Percentiles rank a stretch among this genome's conserved stretches.
These are phyloP conservation scores for Verticillium zaregamsianum DNA, from an alignment of 2,329 filamentous ascomycete species.

Conservation along the genomic window DNA sequence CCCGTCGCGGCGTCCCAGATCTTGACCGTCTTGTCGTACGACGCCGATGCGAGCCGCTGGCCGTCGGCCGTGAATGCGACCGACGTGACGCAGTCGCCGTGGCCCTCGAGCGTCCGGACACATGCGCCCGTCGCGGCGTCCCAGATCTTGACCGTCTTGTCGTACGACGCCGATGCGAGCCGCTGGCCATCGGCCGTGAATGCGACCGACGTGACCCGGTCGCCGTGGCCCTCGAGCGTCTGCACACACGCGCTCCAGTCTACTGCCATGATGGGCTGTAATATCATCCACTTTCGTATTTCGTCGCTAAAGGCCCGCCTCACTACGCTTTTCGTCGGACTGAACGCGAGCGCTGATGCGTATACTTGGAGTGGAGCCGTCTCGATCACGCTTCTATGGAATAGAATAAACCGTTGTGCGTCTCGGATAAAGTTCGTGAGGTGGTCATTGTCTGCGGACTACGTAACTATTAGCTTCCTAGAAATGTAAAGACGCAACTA, in stretches of 20 bases:
- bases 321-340: constrained; percentile 18
- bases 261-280: neutral
- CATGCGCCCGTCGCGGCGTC: too few relatives aligned
- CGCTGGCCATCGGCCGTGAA: constrained; percentile 9
- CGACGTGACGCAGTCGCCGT: too few relatives aligned
- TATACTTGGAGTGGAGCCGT: constrained; percentile 27
- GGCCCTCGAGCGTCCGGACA: too few relatives aligned
- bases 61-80: too few relatives aligned
- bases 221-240: constrained; percentile 14
- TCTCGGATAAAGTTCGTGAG: constrained; percentile 16
- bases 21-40: too few relatives aligned
- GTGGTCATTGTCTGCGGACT: constrained; percentile 3
- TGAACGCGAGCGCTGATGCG: constrained; percentile 25
- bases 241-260: constrained; percentile 6
- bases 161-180: neutral
- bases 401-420: constrained; percentile 22
- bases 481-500: neutral
- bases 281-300: constrained; percentile 16
- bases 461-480: constrained; percentile 5
- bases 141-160: neutral
- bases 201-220: constrained; percentile 6
- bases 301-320: constrained; percentile 6
- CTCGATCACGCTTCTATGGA: constrained; percentile 19
- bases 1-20: too few relatives aligned
- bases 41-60: too few relatives aligned